phyloP scores from a whole-genome alignment of 768 basidiomycete genomes.

The Mycena alexandri region DNA sequence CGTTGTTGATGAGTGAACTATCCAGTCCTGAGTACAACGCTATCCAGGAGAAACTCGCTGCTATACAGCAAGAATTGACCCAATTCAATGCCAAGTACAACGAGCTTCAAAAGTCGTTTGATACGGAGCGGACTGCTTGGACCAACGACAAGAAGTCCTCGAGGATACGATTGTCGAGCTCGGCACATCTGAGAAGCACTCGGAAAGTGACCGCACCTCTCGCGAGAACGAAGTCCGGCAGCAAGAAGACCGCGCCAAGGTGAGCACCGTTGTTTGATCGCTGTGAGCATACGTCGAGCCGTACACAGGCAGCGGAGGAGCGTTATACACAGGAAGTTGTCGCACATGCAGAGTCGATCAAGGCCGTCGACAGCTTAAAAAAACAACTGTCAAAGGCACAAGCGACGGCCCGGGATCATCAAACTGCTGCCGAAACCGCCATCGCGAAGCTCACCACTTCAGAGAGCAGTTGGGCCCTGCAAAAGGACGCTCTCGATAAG shows the following conservation, averaged over 20 bases:
- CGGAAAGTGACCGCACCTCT: slow-evolving; percentile 70
- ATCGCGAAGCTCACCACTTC: slow-evolving; percentile 77
- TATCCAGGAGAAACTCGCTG: slow-evolving; percentile 71
- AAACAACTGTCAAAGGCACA: slow-evolving; percentile 69
- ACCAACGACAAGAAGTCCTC: slow-evolving; percentile 82
- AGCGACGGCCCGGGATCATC: slow-evolving; percentile 66
- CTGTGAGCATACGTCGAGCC: not conserved
- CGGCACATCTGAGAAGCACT: slow-evolving; percentile 77
- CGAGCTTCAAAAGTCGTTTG: slow-evolving; percentile 74
- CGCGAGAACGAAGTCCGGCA: slow-evolving; percentile 76
- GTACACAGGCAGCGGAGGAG: slow-evolving; percentile 76
- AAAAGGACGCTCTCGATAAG: slow-evolving; percentile 82
- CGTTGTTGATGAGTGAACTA: not conserved
- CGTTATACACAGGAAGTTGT: slow-evolving; percentile 86
- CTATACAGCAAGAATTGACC: slow-evolving; percentile 66
- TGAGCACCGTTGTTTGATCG: slow-evolving; percentile 38
- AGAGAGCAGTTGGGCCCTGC: slow-evolving; percentile 84
- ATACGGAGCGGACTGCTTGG: slow-evolving; percentile 79
- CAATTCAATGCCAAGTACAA: slow-evolving; percentile 62
- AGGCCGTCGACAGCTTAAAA: slow-evolving; percentile 73
- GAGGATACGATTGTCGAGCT: slow-evolving; percentile 88
- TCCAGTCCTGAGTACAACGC: slow-evolving; percentile 46
- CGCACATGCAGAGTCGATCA: slow-evolving; percentile 88
- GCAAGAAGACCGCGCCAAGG: slow-evolving; percentile 79
- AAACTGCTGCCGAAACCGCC: slow-evolving; percentile 78